Percentiles rank a stretch among this genome's conserved stretches.
These are phyloP conservation scores for Comarum palustre DNA, from an alignment of 306 rosid species.

Conservation along the genomic window DNA sequence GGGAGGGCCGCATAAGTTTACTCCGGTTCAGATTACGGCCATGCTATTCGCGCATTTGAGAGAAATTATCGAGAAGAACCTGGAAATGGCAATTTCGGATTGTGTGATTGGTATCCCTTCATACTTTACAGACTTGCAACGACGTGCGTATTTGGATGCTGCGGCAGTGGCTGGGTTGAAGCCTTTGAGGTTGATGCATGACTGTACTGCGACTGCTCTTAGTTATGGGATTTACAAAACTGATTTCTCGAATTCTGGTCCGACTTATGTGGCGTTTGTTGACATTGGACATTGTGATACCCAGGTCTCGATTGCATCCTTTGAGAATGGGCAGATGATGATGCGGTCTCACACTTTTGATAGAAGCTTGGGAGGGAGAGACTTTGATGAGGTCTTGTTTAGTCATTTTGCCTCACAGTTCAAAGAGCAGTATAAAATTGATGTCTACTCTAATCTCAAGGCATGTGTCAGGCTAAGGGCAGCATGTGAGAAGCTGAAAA, in stretches of 20 bases:
- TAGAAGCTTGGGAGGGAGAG: conserved; percentile 69
- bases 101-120: conserved; percentile 92
- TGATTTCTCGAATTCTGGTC: conserved; percentile 40
- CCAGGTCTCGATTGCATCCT: conserved; percentile 66
- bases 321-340: conserved; percentile 66
- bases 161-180: conserved; percentile 80
- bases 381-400: conserved; percentile 77
- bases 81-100: conserved; percentile 64
- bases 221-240: conserved; percentile 77
- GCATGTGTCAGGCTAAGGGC: conserved; percentile 71
- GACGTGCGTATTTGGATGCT: conserved; percentile 77
- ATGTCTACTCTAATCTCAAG: conserved; percentile 66
- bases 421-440: conserved; percentile 57
- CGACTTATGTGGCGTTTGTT: conserved; percentile 57
- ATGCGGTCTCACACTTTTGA: conserved; percentile 70
- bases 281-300: conserved; percentile 91
- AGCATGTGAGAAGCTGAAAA: conserved; percentile 93
- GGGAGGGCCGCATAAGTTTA: conserved; percentile 54
- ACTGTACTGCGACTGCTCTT: conserved; percentile 95
- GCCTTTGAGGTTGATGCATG: conserved; percentile 87
- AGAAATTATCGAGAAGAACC: conserved; percentile 53
- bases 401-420: conserved; percentile 61
- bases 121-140: conserved; percentile 78
- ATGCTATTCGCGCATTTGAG: conserved; percentile 94
- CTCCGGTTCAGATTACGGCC: conserved; percentile 75